phyloP scores from a whole-genome alignment of 805 yeast species.

The Candida silvicultrix region DNA sequence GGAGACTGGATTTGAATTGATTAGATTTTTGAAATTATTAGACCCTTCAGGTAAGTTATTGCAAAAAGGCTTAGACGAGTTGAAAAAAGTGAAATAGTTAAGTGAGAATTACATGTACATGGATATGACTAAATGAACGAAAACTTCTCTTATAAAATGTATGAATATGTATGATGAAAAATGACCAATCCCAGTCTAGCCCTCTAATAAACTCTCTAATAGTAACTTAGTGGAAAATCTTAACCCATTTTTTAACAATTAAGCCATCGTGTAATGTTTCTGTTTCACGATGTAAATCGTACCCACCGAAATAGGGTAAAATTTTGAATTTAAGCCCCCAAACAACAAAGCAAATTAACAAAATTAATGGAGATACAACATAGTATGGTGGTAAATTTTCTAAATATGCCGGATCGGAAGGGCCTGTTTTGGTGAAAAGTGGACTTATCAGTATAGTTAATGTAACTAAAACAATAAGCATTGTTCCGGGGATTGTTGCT shows the following conservation, averaged over 20 bases:
- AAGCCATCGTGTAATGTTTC: conserved; percentile 50
- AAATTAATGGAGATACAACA: conserved; percentile 34
- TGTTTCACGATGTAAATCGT: conserved; percentile 36
- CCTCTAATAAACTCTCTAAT: too few species aligned
- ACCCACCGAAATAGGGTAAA: conserved; percentile 40
- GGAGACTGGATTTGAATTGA: conserved; percentile 24
- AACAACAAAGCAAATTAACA: conserved; percentile 39
- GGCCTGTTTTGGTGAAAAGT: conserved; percentile 25
- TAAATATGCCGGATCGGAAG: conserved; percentile 4
- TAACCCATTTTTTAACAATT: conserved; percentile 50
- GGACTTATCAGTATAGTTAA: conserved; percentile 45
- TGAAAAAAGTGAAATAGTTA: not conserved
- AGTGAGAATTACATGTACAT: too few species aligned
- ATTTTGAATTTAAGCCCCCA: conserved; percentile 50
- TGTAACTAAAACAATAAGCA: conserved; percentile 38
- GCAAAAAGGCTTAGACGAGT: conserved; percentile 6
- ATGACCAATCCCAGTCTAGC: not conserved
- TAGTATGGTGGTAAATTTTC: conserved; percentile 27
- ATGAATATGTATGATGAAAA: not conserved
- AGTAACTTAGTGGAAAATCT: conserved; percentile 16
- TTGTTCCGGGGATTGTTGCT: conserved; percentile 43
- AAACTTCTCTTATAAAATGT: not conserved
- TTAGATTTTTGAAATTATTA: conserved; percentile 24
- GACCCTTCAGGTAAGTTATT: conserved; percentile 18
- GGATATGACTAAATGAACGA: too few species aligned